Conservation (phyloP, 495 filamentous ascomycete genomes). For the Umbilicaria muhlenbergii region DNA sequence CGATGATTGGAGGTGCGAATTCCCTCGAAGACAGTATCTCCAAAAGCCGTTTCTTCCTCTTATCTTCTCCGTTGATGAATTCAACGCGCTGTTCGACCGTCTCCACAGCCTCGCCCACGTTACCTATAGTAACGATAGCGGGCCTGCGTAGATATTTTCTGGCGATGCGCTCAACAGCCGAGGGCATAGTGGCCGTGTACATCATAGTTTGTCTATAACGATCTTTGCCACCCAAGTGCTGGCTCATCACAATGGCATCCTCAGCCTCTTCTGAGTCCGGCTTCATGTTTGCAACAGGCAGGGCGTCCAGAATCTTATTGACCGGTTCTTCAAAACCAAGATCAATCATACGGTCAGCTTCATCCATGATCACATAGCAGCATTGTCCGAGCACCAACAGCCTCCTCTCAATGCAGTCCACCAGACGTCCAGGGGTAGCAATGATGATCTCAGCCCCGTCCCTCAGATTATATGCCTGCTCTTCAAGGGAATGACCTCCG, state of each 20-base stretch:
- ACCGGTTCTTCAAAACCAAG: conserved; percentile 95
- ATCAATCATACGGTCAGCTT: conserved; percentile 99
- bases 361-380: conserved; percentile 97
- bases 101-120: conserved; percentile 93
- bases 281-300: conserved; percentile 90
- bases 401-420: conserved; percentile 91
- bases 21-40: conserved; percentile 80
- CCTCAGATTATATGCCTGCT: conserved; percentile 85
- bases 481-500: conserved; percentile 88
- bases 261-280: conserved; percentile 92
- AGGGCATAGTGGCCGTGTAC: conserved; percentile 98
- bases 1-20: conserved; percentile 87
- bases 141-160: conserved; percentile 90
- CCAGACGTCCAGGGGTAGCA: conserved; percentile 89
- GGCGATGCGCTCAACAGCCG: conserved; percentile 86
- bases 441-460: conserved; percentile 98
- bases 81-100: conserved; percentile 97
- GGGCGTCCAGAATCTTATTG: conserved; percentile 96
- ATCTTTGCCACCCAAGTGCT: conserved; percentile 66
- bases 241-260: conserved; percentile 68
- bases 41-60: conserved; percentile 86
- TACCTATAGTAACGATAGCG: conserved; percentile 89
- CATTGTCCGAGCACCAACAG: conserved; percentile 87
- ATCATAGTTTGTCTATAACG: conserved; percentile 98
- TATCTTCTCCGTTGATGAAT: conserved; percentile 83